These are phyloP conservation scores for Xylaria digitata DNA, from an alignment of 2,329 filamentous ascomycete species.

Conservation along the genomic window DNA sequence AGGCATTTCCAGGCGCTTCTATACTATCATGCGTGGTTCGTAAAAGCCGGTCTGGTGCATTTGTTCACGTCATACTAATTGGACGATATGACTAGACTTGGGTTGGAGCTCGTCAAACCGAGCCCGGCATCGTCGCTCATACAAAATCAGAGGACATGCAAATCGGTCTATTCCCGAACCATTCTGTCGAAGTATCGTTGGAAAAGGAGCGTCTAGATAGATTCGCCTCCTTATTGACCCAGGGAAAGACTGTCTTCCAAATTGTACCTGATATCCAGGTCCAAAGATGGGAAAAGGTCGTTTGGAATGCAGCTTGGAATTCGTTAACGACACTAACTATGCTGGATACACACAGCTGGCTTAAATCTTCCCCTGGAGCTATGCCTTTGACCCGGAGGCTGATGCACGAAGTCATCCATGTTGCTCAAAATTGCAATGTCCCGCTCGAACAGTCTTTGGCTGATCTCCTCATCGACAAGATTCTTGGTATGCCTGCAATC, in stretches of 20 bases:
- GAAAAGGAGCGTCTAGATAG: constrained; percentile 55
- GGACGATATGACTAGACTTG: constrained; percentile 53
- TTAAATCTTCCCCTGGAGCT: constrained; percentile 57
- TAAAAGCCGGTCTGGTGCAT: constrained; percentile 24
- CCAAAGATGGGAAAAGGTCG: constrained; percentile 69
- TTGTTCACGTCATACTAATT: constrained; percentile 2
- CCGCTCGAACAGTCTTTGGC: constrained; percentile 60
- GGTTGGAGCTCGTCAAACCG: constrained; percentile 63
- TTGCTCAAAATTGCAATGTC: constrained; percentile 65
- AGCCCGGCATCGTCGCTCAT: constrained; percentile 62
- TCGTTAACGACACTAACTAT: constrained; percentile 67
- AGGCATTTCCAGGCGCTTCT: constrained; percentile 61
- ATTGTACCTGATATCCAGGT: constrained; percentile 66
- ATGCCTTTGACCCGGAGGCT: constrained; percentile 63
- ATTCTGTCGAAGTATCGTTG: constrained; percentile 37
- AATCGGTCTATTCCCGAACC: constrained; percentile 63
- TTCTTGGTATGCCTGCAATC: constrained; percentile 58
- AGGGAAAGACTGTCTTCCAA: constrained; percentile 59
- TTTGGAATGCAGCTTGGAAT: constrained; percentile 72
- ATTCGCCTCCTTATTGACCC: constrained; percentile 55
- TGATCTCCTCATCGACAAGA: constrained; percentile 59
- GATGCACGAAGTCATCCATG: constrained; percentile 64
- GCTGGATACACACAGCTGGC: constrained; percentile 63
- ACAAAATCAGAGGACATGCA: constrained; percentile 65
- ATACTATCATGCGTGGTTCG: constrained; percentile 67